A percentile compares a stretch with the other conserved stretches of the same genome.
phyloP scores from a whole-genome alignment of 2,329 filamentous ascomycete genomes.

The Aspergillus terreus region DNA sequence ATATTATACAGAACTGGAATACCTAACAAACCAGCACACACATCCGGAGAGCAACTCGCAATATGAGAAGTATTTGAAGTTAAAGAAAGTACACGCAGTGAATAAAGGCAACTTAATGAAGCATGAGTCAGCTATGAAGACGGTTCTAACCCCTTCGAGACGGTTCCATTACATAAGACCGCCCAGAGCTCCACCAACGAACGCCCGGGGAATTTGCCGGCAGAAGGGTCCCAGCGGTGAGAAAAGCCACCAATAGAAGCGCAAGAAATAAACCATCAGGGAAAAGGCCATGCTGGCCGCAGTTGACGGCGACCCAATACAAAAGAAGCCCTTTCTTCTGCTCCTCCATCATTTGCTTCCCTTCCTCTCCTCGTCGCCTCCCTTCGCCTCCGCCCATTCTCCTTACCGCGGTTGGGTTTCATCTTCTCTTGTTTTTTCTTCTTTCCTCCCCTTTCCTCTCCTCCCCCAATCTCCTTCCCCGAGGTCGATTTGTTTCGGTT shows the following conservation, averaged over 20 bases:
- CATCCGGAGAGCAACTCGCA: too few relatives aligned
- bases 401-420: constrained; percentile 11
- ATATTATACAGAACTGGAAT: too few relatives aligned
- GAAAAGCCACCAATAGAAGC: constrained; percentile 29
- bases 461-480: background rate
- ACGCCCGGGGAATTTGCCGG: background rate
- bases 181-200: background rate
- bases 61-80: too few relatives aligned
- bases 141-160: background rate
- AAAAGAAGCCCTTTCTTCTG: constrained; percentile 27
- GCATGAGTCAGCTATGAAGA: constrained; percentile 26
- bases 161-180: background rate
- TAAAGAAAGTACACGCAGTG: too few relatives aligned
- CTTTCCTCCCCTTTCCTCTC: background rate
- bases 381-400: constrained; percentile 8
- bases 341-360: constrained; percentile 11
- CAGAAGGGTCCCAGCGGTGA: constrained; percentile 16
- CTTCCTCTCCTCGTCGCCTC: background rate
- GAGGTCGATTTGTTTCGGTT: background rate
- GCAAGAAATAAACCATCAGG: constrained; percentile 36
- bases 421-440: constrained; percentile 7
- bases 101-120: background rate
- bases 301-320: constrained; percentile 24
- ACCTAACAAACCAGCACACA: too few relatives aligned
- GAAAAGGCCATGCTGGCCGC: constrained; percentile 46